A percentile compares a stretch with the other conserved stretches of the same genome.
Conservation (phyloP, 345 rosid species). For the Syzygium aqueum region DNA sequence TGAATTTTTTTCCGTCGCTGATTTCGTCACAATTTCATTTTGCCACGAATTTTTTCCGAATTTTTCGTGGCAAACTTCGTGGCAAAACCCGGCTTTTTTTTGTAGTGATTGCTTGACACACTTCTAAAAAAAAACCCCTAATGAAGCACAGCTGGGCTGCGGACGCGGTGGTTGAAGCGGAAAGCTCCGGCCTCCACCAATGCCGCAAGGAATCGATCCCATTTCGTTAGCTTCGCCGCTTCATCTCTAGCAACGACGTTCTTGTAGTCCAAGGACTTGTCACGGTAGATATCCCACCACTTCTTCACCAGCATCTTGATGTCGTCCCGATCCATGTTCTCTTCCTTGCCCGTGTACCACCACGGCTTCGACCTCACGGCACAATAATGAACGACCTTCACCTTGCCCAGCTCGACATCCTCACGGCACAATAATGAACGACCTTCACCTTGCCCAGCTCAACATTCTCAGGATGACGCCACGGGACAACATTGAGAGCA, state of each 20-base stretch:
- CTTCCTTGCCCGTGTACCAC: constrained; percentile 41
- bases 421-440: constrained; percentile 38
- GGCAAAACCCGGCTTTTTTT: no score
- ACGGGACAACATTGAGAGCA: constrained; percentile 24
- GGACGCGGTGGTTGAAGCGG: constrained; percentile 19
- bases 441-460: constrained; percentile 22
- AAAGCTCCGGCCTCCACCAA: constrained; percentile 21
- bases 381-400: no score
- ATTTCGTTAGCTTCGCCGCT: neutral
- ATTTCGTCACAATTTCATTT: no score
- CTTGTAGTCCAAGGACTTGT: constrained; percentile 28
- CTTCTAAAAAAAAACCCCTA: neutral
- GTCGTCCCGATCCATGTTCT: constrained; percentile 36
- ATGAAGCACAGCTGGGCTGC: constrained; percentile 16
- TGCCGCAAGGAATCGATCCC: constrained; percentile 15
- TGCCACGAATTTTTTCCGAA: no score
- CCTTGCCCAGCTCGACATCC: no score
- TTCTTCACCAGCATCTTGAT: constrained; percentile 24
- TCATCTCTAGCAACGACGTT: neutral
- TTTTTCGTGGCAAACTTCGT: no score
- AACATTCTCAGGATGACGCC: constrained; percentile 40
- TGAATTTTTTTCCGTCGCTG: no score
- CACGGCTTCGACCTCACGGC: constrained; percentile 44
- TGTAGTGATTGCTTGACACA: no score
- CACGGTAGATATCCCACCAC: constrained; percentile 39